Percentiles rank a stretch among this genome's conserved stretches.
Evolutionary conservation across 768 basidiomycete genomes (phyloP).

Genomic region (Lactifluus rugatus): DNA sequence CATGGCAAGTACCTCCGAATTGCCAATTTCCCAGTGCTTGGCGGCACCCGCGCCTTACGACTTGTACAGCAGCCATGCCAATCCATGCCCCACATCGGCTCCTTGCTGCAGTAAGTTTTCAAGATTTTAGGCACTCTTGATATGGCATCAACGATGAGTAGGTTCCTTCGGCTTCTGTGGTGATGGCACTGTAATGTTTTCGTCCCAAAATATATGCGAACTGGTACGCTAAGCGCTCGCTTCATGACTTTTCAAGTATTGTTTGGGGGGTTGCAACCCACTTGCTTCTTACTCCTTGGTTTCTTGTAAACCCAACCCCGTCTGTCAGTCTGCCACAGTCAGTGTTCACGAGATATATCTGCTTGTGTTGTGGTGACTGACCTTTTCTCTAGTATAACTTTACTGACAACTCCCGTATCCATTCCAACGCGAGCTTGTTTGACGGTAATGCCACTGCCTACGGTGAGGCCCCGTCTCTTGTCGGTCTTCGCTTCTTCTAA

Average conservation of each 20-base stretch:
- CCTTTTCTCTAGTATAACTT: constrained; percentile 42
- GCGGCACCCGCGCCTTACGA: background rate
- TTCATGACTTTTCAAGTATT: constrained; percentile 44
- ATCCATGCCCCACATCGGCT: constrained; percentile 27
- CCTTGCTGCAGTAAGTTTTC: constrained; percentile 38
- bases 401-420: constrained; percentile 53
- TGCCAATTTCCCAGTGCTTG: background rate
- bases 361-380: background rate
- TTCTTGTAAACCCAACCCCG: constrained; percentile 63
- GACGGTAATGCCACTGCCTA: constrained; percentile 67
- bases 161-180: constrained; percentile 52
- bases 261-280: constrained; percentile 83
- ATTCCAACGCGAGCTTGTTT: constrained; percentile 54
- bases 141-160: constrained; percentile 15
- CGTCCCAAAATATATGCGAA: background rate
- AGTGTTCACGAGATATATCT: constrained; percentile 20
- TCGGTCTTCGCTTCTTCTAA: background rate
- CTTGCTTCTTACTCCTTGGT: constrained; percentile 49
- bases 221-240: background rate
- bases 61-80: constrained; percentile 30
- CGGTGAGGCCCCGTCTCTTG: constrained; percentile 30
- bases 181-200: constrained; percentile 28
- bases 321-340: constrained; percentile 57
- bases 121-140: background rate
- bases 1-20: constrained; percentile 16